Base-by-base conservation (phyloP, 352 stramenopile genomes). In the Phytopythium helicoides region DNA sequence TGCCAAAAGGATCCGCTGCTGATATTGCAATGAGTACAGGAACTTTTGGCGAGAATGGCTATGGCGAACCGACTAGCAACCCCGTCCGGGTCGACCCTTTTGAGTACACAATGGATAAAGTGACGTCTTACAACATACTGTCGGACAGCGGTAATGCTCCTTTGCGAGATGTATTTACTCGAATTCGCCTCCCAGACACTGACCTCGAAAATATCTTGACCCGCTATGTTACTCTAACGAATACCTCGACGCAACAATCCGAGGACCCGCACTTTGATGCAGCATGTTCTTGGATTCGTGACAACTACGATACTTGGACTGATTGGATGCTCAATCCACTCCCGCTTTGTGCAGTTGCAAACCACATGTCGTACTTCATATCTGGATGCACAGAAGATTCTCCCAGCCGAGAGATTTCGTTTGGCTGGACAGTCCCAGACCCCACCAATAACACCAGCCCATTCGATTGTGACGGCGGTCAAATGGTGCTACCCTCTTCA, bases 251-350 rank as follows among this genome's bases (percentile, higher is more conserved):
- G 1, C 21, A 21, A 6, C 37, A 50, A 15, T 42, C 46, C 11
- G 42, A 34, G 3, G 12, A 58, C 16, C 49, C 57, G 12, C 54
- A 56, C 19, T 82, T 82, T 34, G 23, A 40, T 3, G 52, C 66
- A 8, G 54, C 68, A 0, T 82, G 72, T 56, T 66, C 60, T 21
- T 88, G 72, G 72, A 50, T 85, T 11, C 67, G 69, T 19, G 28
- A 45, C 1, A 86, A 85, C 34, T 81, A 67, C 18, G 16, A 54
- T 7, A 25, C 52, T 16, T 81, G 66, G 71, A 59, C 33, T 8
- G 34, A 47, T 3, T 81, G 67, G 71, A 39, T 76, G 11, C 42
- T 37, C 6, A 36, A 55, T 15, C 51, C 25, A 10, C 45, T 77
- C n/a, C 66, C 67, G 0, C 10, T 68, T 3, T 76, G 71, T 52